phyloP scores from a whole-genome alignment of 371 early-diverging fungal genomes.

The Mucor velutinosus region DNA sequence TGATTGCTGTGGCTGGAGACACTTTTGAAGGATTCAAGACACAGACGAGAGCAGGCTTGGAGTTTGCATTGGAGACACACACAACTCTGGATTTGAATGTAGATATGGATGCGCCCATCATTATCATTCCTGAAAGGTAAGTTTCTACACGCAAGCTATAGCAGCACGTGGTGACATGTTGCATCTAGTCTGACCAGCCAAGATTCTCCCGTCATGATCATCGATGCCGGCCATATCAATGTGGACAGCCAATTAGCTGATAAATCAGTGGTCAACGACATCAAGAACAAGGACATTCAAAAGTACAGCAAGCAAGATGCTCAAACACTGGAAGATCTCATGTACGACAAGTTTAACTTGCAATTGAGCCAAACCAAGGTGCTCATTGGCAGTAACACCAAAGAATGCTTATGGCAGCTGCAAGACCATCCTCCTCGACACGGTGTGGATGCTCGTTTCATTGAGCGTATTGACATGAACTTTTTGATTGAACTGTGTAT shows the following conservation, averaged over 20 bases:
- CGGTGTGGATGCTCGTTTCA: slow-evolving; percentile 56
- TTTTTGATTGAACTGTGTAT: slow-evolving; percentile 76
- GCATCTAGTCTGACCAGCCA: slow-evolving; percentile 30
- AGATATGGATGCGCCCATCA: slow-evolving; percentile 85
- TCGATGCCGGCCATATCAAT: slow-evolving; percentile 83
- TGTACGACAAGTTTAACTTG: slow-evolving; percentile 84
- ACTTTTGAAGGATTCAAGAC: slow-evolving; percentile 74
- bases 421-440: slow-evolving; percentile 13
- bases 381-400: slow-evolving; percentile 61
- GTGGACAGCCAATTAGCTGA: slow-evolving; percentile 75
- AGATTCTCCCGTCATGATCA: slow-evolving; percentile 60
- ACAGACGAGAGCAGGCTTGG: slow-evolving; percentile 78
- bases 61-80: slow-evolving; percentile 79
- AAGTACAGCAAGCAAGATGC: slow-evolving; percentile 57
- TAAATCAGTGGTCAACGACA: slow-evolving; percentile 55
- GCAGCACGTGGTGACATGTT: too few species aligned
- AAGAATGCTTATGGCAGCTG: slow-evolving; percentile 72
- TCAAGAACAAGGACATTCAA: slow-evolving; percentile 58
- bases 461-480: slow-evolving; percentile 75
- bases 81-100: slow-evolving; percentile 77
- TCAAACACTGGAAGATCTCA: slow-evolving; percentile 59
- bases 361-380: slow-evolving; percentile 68
- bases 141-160: too few species aligned
- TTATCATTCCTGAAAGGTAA: slow-evolving; percentile 80
- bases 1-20: slow-evolving; percentile 71